Percentiles rank a stretch among this genome's conserved stretches.
Evolutionary conservation across 495 filamentous ascomycete genomes (phyloP).

Genomic region (Rhizodiscina lignyota): DNA sequence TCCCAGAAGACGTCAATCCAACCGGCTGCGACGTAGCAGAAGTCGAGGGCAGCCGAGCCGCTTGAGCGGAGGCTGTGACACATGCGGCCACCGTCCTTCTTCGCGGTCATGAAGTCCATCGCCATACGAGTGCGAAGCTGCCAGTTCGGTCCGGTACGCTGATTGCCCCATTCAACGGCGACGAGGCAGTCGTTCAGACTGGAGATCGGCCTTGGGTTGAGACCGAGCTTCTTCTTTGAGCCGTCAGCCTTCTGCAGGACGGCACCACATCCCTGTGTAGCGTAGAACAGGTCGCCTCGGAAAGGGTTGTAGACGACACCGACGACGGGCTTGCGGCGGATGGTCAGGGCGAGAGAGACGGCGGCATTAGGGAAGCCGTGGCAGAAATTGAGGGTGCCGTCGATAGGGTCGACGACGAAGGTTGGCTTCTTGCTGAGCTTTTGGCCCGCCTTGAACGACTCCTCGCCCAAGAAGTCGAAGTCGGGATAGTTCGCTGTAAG

Average conservation of each 20-base stretch:
- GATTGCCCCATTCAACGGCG: constrained; percentile 11
- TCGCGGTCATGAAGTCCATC: constrained; percentile 5
- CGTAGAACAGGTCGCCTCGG: constrained; percentile 6
- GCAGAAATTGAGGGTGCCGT: constrained; percentile 14
- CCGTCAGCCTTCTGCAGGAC: constrained; percentile 4
- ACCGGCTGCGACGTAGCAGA: constrained; percentile 13
- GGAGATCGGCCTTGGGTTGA: constrained; percentile 2
- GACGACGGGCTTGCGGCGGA: constrained; percentile 9
- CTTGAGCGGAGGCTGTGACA: constrained; percentile 7
- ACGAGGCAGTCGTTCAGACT: constrained; percentile 10
- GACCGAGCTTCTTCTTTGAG: not conserved
- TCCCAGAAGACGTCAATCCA: constrained; percentile 11
- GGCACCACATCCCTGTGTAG: constrained; percentile 9
- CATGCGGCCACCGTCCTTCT: constrained; percentile 8
- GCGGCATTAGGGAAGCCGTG: constrained; percentile 12
- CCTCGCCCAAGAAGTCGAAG: constrained; percentile 13
- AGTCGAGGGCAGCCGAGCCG: constrained; percentile 12
- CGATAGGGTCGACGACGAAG: constrained; percentile 13
- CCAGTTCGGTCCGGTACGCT: constrained; percentile 13
- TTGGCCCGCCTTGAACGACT: constrained; percentile 8
- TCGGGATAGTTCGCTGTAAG: constrained; percentile 4
- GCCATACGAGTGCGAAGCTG: constrained; percentile 6
- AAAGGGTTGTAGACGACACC: constrained; percentile 13
- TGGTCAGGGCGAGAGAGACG: constrained; percentile 9
- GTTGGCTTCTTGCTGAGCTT: constrained; percentile 8